Conservation (phyloP, 1,139 yeast species). For the Citeromyces hawaiiensis region DNA sequence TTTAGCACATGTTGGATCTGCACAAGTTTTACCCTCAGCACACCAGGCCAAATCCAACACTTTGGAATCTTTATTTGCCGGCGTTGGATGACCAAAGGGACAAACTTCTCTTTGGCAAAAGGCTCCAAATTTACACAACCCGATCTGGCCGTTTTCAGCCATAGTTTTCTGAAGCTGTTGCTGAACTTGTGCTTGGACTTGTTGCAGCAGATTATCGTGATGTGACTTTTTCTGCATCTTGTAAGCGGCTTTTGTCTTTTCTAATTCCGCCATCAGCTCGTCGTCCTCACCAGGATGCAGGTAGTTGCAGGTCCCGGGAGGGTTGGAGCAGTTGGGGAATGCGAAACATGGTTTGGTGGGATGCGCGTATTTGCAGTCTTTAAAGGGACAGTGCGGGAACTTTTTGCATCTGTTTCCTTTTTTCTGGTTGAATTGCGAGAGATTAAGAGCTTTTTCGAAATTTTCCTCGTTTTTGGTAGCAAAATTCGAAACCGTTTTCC, state of each 20-base stretch:
- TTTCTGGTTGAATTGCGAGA: constrained; percentile 17
- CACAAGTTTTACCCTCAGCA: constrained; percentile 51
- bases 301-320: constrained; percentile 72
- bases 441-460: constrained; percentile 26
- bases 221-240: constrained; percentile 19
- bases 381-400: constrained; percentile 66
- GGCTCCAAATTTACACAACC: constrained; percentile 63
- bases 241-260: constrained; percentile 35
- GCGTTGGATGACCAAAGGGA: constrained; percentile 87
- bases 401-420: constrained; percentile 55
- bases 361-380: constrained; percentile 62
- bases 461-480: constrained; percentile 25
- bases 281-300: constrained; percentile 81
- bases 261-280: constrained; percentile 52
- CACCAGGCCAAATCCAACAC: constrained; percentile 69
- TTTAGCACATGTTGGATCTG: constrained; percentile 44
- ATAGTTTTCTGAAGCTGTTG: constrained; percentile 14
- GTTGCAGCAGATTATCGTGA: constrained; percentile 10
- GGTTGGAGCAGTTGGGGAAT: constrained; percentile 70
- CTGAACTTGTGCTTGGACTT: constrained; percentile 10
- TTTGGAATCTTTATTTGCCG: constrained; percentile 62
- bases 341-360: constrained; percentile 66
- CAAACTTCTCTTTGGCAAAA: constrained; percentile 67
- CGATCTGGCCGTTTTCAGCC: constrained; percentile 20
- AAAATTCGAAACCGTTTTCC: constrained; percentile 6